phyloP scores from a whole-genome alignment of 805 yeast genomes.

The Dipodascus albidus region DNA sequence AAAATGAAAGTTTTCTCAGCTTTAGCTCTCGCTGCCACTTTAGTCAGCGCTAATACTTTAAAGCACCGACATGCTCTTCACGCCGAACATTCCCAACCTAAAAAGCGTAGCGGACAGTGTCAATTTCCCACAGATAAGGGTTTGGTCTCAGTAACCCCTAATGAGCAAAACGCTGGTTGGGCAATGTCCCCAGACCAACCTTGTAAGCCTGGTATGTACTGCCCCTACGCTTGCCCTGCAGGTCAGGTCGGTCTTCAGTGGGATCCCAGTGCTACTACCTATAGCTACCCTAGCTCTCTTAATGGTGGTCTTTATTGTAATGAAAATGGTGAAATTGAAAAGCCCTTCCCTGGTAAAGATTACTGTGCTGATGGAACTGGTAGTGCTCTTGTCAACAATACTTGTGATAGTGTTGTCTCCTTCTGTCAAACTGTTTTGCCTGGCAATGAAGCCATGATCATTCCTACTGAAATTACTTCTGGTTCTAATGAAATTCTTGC shows the following conservation, averaged over 20 bases:
- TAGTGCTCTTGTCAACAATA: conserved; percentile 52
- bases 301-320: conserved; percentile 79
- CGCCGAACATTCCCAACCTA: conserved; percentile 3
- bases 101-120: conserved; percentile 31
- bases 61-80: conserved; percentile 3
- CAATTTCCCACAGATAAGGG: conserved; percentile 57
- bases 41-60: neutral
- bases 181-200: conserved; percentile 67
- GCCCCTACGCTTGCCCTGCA: conserved; percentile 88
- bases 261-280: conserved; percentile 67
- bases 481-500: conserved; percentile 47
- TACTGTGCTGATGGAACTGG: conserved; percentile 75
- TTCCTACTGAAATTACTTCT: conserved; percentile 60
- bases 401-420: conserved; percentile 50
- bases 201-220: conserved; percentile 68
- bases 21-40: neutral
- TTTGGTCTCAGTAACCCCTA: conserved; percentile 54
- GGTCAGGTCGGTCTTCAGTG: conserved; percentile 83
- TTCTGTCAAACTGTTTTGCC: conserved; percentile 91
- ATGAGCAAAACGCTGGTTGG: conserved; percentile 67
- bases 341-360: conserved; percentile 42
- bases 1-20: neutral
- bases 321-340: conserved; percentile 52
- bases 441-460: conserved; percentile 89
- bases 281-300: conserved; percentile 66